Evolutionary conservation across 768 basidiomycete species (phyloP), one percentile per base, ranked within the genome.

Genomic region (Leccinum boreale): DNA sequence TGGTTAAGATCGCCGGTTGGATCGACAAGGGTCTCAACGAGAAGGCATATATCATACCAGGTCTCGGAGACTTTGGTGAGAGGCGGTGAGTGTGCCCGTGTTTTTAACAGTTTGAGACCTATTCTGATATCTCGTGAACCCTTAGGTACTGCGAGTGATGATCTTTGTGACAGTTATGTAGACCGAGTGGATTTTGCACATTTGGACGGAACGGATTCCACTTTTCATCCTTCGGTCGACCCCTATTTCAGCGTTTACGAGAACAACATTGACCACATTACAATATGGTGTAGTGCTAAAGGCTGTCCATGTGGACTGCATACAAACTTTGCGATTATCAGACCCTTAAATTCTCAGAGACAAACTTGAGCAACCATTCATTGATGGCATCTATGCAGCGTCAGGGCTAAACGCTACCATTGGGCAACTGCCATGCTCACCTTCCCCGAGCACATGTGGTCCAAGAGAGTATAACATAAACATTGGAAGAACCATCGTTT

Each of bases 1-100:
- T 21, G 39, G 4, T 31, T 5, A 62, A 94, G 90, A 88, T 97
- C 53, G 96, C 94, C 11, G 94, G 94, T 3, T 96, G 94, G 93
- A 92, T 98, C 53, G 94, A 98, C 70, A 77, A 93, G 63, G 91
- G 93, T 5, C 81, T 98, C 52, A 94, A 98, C 64, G 91, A 91
- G 57, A 92, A 88, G 70, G 85, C 90, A 23, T 97, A 89, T 68
- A 95, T 95, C 64, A 85, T 94, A 55, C 94, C 93, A 8, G 94
- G 94, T 28, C 78, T 98, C n/a, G 94, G 94, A n/a, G 94, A 98
- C 70, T 98, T 98, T 70, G 94, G 94, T 52, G 94, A 96, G 70
- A 77, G 92, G 69, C 86, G 92, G 90, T 88, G 65, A 60, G 74
- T 39, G 14, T 39, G 14, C 17, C 36, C 14, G 3, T 39, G 26